These are phyloP conservation scores for Fusarium euwallaceae DNA, from an alignment of 2,329 filamentous ascomycete species.

Conservation along the genomic window DNA sequence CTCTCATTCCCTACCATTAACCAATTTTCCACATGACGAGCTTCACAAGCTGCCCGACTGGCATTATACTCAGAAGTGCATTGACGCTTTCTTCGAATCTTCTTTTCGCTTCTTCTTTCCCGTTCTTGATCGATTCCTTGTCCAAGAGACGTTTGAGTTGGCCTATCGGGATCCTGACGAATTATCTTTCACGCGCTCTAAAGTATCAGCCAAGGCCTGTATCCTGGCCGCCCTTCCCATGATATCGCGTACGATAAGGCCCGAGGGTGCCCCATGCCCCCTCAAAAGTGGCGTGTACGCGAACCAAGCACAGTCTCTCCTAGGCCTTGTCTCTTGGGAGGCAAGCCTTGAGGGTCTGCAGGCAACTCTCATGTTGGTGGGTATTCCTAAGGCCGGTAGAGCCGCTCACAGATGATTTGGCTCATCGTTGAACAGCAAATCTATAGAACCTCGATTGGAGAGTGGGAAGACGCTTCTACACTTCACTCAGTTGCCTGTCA, in stretches of 20 bases:
- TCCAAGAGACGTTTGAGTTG: constrained; percentile 11
- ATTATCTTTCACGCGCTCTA: background rate
- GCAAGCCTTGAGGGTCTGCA: constrained; percentile 7
- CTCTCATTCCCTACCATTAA: background rate
- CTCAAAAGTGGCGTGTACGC: background rate
- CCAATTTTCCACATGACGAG: background rate
- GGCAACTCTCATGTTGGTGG: constrained; percentile 16
- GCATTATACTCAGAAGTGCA: background rate
- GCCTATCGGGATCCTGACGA: constrained; percentile 3
- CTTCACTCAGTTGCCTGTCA: constrained; percentile 26
- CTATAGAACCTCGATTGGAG: constrained; percentile 1
- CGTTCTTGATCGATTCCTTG: constrained; percentile 12
- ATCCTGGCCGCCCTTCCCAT: constrained; percentile 14
- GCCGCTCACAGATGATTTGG: background rate
- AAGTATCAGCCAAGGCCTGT: constrained; percentile 9
- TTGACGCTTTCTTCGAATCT: constrained; percentile 11
- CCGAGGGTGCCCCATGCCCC: background rate
- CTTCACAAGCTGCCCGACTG: constrained; percentile 8
- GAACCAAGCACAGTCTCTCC: background rate
- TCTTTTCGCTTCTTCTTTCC: constrained; percentile 10
- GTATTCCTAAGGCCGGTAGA: background rate
- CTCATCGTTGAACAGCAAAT: constrained; percentile 9
- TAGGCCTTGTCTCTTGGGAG: background rate
- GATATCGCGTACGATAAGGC: background rate
- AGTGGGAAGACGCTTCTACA: constrained; percentile 8